Evolutionary conservation across 176 grass and related monocot species (phyloP).

Genomic region (Coix lacrymajobi): DNA sequence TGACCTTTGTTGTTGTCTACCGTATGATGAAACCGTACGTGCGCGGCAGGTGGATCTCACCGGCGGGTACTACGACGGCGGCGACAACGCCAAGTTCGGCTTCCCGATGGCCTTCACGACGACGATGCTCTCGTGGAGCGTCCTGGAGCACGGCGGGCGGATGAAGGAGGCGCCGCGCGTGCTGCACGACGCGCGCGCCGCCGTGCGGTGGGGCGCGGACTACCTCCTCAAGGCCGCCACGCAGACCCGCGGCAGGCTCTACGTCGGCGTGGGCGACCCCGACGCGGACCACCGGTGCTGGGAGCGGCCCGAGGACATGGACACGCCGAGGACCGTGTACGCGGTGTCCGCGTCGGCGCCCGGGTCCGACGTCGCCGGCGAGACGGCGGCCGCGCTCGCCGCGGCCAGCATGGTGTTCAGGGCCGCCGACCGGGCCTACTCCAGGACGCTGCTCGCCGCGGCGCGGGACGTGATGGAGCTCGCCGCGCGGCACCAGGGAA

Average conservation of each 20-base stretch:
- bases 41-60: conserved; percentile 55
- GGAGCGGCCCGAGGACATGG: conserved; percentile 89
- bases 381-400: conserved; percentile 80
- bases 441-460: conserved; percentile 28
- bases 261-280: conserved; percentile 84
- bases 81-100: conserved; percentile 87
- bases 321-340: conserved; percentile 70
- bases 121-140: conserved; percentile 71
- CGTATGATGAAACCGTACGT: not conserved
- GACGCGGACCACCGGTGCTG: conserved; percentile 75
- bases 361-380: conserved; percentile 66
- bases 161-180: conserved; percentile 20
- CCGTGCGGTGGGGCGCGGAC: conserved; percentile 71
- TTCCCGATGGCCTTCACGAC: conserved; percentile 89
- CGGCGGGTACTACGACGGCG: conserved; percentile 89
- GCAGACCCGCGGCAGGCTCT: conserved; percentile 45
- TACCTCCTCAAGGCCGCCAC: conserved; percentile 78
- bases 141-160: conserved; percentile 57
- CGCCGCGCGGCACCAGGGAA: conserved; percentile 45
- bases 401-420: conserved; percentile 43
- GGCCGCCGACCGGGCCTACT: conserved; percentile 34
- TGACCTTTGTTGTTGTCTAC: not conserved
- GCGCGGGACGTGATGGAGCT: conserved; percentile 55
- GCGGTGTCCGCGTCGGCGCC: conserved; percentile 50
- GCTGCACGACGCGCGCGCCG: conserved; percentile 25